Evolutionary conservation across 192 early-diverging fungal species (phyloP).

Genomic region (Coemansia sp.): DNA sequence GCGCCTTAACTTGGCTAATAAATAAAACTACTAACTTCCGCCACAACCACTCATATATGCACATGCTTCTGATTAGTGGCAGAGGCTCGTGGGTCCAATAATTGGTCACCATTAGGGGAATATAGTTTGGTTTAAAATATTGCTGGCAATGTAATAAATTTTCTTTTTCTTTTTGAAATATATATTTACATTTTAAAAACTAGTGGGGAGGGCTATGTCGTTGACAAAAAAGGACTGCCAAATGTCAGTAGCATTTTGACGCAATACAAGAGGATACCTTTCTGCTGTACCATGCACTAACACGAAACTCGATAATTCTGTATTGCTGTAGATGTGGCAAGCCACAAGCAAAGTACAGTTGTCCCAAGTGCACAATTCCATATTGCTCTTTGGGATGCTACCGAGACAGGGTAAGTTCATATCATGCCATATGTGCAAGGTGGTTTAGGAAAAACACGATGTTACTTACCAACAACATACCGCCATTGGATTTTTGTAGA

Average conservation of each 20-base stretch:
- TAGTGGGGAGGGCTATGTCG: background rate
- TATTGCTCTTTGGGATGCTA: slow-evolving; percentile 50
- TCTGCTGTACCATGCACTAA: background rate
- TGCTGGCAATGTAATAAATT: too few relatives aligned
- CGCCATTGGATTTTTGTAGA: slow-evolving; percentile 5
- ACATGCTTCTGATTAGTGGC: too few relatives aligned
- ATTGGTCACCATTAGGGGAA: too few relatives aligned
- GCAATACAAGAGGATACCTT: background rate
- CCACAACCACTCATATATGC: too few relatives aligned
- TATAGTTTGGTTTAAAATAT: too few relatives aligned
- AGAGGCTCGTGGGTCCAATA: too few relatives aligned
- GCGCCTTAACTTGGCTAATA: too few relatives aligned
- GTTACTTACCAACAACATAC: background rate
- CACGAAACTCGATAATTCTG: background rate
- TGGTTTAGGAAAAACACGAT: background rate
- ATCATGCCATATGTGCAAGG: background rate
- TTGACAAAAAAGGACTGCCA: slow-evolving; percentile 4
- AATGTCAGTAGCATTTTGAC: background rate
- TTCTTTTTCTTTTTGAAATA: background rate
- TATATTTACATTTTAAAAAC: background rate
- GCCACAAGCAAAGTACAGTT: slow-evolving; percentile 45
- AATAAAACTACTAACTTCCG: too few relatives aligned
- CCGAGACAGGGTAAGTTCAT: slow-evolving; percentile 33
- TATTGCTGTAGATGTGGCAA: slow-evolving; percentile 31
- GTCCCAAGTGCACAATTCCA: slow-evolving; percentile 39